phyloP scores from a whole-genome alignment of 345 rosid genomes.

The Microcos paniculata region DNA sequence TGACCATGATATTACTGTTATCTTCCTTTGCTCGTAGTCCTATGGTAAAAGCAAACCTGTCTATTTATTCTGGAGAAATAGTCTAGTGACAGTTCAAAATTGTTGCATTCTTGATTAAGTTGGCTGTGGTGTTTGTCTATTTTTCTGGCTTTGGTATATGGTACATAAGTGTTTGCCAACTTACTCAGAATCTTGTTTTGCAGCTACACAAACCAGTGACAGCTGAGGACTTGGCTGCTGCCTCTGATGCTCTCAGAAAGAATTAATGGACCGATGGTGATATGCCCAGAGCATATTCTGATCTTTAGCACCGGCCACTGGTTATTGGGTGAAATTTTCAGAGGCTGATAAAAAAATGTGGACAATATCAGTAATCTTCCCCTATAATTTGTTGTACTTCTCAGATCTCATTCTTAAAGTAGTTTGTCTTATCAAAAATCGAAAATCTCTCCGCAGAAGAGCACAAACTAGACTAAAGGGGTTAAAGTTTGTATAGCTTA shows the following conservation, averaged over 20 bases:
- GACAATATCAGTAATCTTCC: not conserved
- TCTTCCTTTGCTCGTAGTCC: not conserved
- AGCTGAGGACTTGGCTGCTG: not conserved
- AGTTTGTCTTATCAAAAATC: not conserved
- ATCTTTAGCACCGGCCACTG: not conserved
- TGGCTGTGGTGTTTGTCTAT: not conserved
- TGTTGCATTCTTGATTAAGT: not conserved
- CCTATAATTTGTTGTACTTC: not conserved
- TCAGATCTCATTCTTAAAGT: not conserved
- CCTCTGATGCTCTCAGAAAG: not conserved
- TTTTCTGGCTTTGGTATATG: not conserved
- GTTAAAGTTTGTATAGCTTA: no score
- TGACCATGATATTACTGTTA: not conserved
- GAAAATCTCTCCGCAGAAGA: no score
- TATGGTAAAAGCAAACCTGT: not conserved
- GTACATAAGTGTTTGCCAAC: not conserved
- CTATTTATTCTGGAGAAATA: not conserved
- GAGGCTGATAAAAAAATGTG: not conserved
- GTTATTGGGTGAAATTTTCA: not conserved
- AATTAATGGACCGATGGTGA: not conserved
- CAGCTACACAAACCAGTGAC: slow-evolving; percentile 16
- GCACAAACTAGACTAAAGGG: no score
- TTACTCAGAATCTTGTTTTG: not conserved
- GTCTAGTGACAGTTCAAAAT: not conserved
- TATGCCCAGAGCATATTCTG: not conserved